Conservation (phyloP, 148 eudicot species). For the Fagopyrum tataricum region DNA sequence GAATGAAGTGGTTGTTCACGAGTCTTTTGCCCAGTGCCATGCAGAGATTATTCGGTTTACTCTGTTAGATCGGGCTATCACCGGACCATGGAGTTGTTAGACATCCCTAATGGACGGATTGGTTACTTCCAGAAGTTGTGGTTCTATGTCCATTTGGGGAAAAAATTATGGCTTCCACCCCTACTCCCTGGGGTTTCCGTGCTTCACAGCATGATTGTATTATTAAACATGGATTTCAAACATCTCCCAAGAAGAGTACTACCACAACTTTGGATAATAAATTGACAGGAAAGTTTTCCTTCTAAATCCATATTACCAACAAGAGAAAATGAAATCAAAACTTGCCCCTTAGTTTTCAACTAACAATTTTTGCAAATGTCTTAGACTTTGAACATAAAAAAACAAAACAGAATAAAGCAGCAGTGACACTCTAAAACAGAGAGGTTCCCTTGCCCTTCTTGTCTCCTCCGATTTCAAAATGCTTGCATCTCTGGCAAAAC, state of each 20-base stretch:
- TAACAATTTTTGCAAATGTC: neutral
- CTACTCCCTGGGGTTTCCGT: too few species aligned
- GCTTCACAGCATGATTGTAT: too few species aligned
- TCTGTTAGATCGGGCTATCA: too few species aligned
- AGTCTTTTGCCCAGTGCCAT: too few species aligned
- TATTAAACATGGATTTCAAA: too few species aligned
- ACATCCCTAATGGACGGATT: too few species aligned
- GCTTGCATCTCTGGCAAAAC: slow-evolving; percentile 34
- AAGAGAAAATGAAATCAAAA: neutral
- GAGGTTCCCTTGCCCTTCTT: slow-evolving; percentile 40
- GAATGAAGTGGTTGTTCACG: too few species aligned
- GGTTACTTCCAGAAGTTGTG: too few species aligned
- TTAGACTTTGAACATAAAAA: neutral
- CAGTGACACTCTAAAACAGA: slow-evolving; percentile 16
- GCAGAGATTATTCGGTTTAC: too few species aligned
- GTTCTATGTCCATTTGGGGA: too few species aligned
- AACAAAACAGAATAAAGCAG: neutral
- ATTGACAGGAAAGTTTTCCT: neutral
- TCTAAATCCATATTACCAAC: neutral
- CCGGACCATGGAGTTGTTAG: too few species aligned
- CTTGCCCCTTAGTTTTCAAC: neutral
- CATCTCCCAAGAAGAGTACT: neutral
- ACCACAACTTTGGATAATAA: neutral
- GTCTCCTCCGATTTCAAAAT: slow-evolving; percentile 40
- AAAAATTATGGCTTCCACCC: too few species aligned